Conservation (phyloP, 2,329 filamentous ascomycete species). For the Fusarium piperis region DNA sequence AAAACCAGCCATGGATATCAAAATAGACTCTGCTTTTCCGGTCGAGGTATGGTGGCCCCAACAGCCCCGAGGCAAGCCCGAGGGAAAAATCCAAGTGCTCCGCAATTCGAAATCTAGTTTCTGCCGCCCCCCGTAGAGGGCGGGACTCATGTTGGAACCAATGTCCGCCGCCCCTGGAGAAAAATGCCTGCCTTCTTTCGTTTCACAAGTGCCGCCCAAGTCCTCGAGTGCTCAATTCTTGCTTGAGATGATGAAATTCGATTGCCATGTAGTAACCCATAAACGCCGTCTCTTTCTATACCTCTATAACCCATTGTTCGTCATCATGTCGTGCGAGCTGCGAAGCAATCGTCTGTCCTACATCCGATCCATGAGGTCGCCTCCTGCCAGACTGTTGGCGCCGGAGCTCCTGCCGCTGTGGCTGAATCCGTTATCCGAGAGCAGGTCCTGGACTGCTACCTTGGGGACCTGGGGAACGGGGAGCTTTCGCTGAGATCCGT, state of each 20-base stretch:
- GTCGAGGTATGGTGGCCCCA: constrained; percentile 33
- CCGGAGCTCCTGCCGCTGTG: constrained; percentile 81
- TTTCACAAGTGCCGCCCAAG: constrained; percentile 41
- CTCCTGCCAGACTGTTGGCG: constrained; percentile 79
- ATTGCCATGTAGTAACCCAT: constrained; percentile 42
- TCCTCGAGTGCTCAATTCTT: constrained; percentile 38
- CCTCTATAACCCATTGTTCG: constrained; percentile 50
- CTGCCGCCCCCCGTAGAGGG: constrained; percentile 28
- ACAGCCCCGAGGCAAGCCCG: constrained; percentile 43
- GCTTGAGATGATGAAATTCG: constrained; percentile 37
- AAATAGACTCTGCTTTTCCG: constrained; percentile 39
- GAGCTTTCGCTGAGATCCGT: constrained; percentile 88
- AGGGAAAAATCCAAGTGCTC: constrained; percentile 45
- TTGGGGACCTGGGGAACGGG: constrained; percentile 92
- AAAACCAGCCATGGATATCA: constrained; percentile 31
- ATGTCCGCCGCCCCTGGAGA: constrained; percentile 25
- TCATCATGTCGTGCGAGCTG: constrained; percentile 52
- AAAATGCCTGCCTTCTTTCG: constrained; percentile 28
- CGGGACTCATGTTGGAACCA: constrained; percentile 8
- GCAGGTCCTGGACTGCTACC: constrained; percentile 85
- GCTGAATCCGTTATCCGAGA: constrained; percentile 74
- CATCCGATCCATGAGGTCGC: constrained; percentile 69
- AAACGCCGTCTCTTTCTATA: constrained; percentile 54
- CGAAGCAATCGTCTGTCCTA: constrained; percentile 44
- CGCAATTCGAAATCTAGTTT: constrained; percentile 44